A percentile compares a stretch with the other conserved stretches of the same genome.
These are phyloP conservation scores for Pestalotiopsis fici DNA, from an alignment of 2,329 filamentous ascomycete genomes.

Conservation along the genomic window DNA sequence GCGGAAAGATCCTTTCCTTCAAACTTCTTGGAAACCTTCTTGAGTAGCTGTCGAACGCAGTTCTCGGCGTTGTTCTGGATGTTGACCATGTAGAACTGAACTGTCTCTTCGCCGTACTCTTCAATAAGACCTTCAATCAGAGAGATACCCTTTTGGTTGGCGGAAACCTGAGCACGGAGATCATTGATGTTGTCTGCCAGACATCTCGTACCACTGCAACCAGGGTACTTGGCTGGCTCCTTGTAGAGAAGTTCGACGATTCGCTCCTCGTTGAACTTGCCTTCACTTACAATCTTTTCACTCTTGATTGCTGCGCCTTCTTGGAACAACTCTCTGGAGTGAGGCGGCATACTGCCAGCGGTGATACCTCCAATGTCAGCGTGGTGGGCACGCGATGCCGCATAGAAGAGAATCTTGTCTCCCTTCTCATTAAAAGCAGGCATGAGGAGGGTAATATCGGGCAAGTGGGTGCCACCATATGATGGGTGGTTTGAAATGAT, in stretches of 20 bases:
- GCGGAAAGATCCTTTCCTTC: constrained; percentile 68
- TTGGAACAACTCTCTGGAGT: constrained; percentile 60
- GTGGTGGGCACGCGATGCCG: constrained; percentile 78
- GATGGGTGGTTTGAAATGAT: constrained; percentile 84
- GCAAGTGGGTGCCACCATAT: constrained; percentile 81
- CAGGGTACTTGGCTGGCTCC: constrained; percentile 70
- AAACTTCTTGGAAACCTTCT: constrained; percentile 66
- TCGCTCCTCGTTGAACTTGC: constrained; percentile 71
- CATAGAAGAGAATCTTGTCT: constrained; percentile 78
- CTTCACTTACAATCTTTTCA: constrained; percentile 71
- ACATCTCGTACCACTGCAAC: constrained; percentile 73
- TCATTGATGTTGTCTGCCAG: constrained; percentile 77
- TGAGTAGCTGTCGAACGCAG: constrained; percentile 69
- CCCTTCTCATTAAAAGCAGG: constrained; percentile 69
- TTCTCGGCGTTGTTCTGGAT: constrained; percentile 76
- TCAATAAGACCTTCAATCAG: constrained; percentile 70
- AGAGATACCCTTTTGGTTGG: constrained; percentile 77
- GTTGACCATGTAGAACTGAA: constrained; percentile 76
- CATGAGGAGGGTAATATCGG: constrained; percentile 80
- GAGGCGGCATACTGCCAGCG: constrained; percentile 74
- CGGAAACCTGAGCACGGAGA: constrained; percentile 77
- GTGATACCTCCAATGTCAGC: constrained; percentile 79
- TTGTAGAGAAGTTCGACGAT: constrained; percentile 69
- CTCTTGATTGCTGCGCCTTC: constrained; percentile 61
- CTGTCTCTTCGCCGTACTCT: constrained; percentile 72